These are phyloP conservation scores for Trametes sp. DNA, from an alignment of 1,284 basidiomycete genomes.

Conservation along the genomic window DNA sequence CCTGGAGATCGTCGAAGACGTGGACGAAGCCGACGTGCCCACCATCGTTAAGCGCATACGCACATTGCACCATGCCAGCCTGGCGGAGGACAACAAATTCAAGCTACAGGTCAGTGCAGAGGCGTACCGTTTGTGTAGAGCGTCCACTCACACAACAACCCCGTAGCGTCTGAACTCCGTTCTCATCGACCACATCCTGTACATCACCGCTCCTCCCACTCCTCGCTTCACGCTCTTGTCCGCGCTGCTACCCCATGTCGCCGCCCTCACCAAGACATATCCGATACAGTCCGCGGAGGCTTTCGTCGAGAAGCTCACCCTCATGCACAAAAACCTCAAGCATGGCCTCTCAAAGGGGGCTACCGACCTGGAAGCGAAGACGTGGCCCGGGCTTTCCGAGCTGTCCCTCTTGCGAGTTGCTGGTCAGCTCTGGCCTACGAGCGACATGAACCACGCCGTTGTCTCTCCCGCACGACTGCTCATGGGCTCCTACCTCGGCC, in stretches of 20 bases:
- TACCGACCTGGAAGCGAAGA: slow-evolving; percentile 70
- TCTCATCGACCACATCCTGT: slow-evolving; percentile 92
- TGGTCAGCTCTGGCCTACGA: slow-evolving; percentile 91
- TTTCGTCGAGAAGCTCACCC: slow-evolving; percentile 83
- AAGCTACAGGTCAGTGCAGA: slow-evolving; percentile 78
- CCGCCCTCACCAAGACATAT: slow-evolving; percentile 82
- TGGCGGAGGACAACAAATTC: slow-evolving; percentile 91
- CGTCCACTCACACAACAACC: not conserved
- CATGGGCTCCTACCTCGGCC: slow-evolving; percentile 91
- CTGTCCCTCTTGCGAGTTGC: slow-evolving; percentile 84
- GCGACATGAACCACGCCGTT: slow-evolving; percentile 93
- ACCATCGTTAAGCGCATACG: slow-evolving; percentile 92
- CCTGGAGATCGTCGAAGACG: slow-evolving; percentile 77
- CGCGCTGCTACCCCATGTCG: slow-evolving; percentile 83
- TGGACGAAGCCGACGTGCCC: slow-evolving; percentile 78
- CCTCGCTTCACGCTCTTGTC: slow-evolving; percentile 71
- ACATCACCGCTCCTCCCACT: slow-evolving; percentile 70
- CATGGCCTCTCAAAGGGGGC: slow-evolving; percentile 85
- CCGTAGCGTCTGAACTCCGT: slow-evolving; percentile 76
- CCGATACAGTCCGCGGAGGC: slow-evolving; percentile 82
- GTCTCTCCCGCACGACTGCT: slow-evolving; percentile 87
- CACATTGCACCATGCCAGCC: slow-evolving; percentile 89
- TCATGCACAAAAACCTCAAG: slow-evolving; percentile 96
- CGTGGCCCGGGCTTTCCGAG: slow-evolving; percentile 90
- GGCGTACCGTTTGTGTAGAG: not conserved